These are phyloP conservation scores for Cytospora chrysosperma DNA, from an alignment of 2,329 filamentous ascomycete species.

Conservation along the genomic window DNA sequence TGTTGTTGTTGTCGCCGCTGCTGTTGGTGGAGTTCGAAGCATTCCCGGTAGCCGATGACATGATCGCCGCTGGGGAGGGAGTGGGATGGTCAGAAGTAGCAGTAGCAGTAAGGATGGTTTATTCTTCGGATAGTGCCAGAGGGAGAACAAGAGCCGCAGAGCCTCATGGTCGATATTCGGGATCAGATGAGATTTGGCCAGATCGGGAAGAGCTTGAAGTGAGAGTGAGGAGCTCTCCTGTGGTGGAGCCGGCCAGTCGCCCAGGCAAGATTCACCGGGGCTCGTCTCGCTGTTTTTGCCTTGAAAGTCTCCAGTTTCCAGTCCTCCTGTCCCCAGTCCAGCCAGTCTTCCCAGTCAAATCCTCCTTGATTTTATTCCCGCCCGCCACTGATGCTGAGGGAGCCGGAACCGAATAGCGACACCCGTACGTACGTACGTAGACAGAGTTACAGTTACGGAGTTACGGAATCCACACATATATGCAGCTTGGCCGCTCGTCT, in stretches of 20 bases:
- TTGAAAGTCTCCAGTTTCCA: slow-evolving; percentile 2
- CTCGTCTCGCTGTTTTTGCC: slow-evolving; percentile 3
- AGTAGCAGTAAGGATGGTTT: neutral
- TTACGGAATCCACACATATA: neutral
- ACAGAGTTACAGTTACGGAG: neutral
- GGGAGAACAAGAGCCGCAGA: slow-evolving; percentile 17
- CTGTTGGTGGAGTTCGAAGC: slow-evolving; percentile 17
- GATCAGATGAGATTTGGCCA: slow-evolving; percentile 18
- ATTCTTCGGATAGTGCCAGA: slow-evolving; percentile 10
- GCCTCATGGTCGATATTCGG: slow-evolving; percentile 17
- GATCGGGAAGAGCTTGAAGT: slow-evolving; percentile 23
- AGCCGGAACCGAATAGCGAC: neutral
- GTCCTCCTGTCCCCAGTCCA: no score
- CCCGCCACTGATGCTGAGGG: neutral
- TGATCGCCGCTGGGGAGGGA: slow-evolving; percentile 13
- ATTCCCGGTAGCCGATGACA: slow-evolving; percentile 19
- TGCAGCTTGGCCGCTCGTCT: neutral
- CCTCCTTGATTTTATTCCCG: slow-evolving; percentile 11
- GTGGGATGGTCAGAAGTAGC: neutral
- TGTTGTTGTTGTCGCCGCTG: slow-evolving; percentile 1
- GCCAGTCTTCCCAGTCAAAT: neutral
- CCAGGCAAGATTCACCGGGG: slow-evolving; percentile 14
- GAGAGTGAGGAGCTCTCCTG: slow-evolving; percentile 11
- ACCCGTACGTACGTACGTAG: no score
- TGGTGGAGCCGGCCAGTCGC: slow-evolving; percentile 12